Conservation (phyloP, 2,329 filamentous ascomycete genomes). For the Cryphonectria naterciae region DNA sequence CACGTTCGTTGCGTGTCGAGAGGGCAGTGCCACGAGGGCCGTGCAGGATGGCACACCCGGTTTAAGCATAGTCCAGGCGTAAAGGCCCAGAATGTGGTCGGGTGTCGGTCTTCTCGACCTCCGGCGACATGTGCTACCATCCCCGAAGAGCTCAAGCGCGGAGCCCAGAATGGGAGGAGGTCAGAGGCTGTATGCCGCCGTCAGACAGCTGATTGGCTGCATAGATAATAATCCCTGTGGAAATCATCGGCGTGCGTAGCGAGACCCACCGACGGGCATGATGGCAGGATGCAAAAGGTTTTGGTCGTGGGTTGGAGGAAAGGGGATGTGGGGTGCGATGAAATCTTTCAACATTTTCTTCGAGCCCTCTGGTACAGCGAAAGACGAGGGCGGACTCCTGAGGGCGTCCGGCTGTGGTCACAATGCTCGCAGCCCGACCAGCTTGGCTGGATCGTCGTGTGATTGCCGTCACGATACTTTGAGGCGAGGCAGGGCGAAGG, state of each 20-base stretch:
- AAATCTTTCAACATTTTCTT: too few relatives aligned
- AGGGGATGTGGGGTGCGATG: not conserved
- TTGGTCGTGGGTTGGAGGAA: not conserved
- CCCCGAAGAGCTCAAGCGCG: not conserved
- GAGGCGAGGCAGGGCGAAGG: not conserved
- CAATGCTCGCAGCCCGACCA: not conserved
- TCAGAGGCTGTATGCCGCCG: not conserved
- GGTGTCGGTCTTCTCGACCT: slow-evolving; percentile 19
- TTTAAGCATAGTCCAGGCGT: not conserved
- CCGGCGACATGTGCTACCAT: slow-evolving; percentile 11
- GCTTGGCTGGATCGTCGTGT: not conserved
- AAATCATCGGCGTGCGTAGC: slow-evolving; percentile 8
- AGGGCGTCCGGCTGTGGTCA: not conserved
- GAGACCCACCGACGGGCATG: slow-evolving; percentile 20
- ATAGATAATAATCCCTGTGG: slow-evolving; percentile 4
- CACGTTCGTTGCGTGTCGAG: slow-evolving; percentile 9
- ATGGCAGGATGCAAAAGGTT: not conserved
- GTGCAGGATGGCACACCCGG: not conserved
- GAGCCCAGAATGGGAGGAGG: slow-evolving; percentile 9
- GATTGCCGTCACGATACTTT: not conserved
- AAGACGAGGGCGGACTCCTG: not conserved
- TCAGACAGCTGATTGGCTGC: slow-evolving; percentile 9
- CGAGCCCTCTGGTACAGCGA: not conserved
- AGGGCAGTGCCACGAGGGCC: slow-evolving; percentile 11
- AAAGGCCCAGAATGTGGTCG: slow-evolving; percentile 7